Conservation (phyloP, 2,329 filamentous ascomycete species). For the Fusarium xylarioides region DNA sequence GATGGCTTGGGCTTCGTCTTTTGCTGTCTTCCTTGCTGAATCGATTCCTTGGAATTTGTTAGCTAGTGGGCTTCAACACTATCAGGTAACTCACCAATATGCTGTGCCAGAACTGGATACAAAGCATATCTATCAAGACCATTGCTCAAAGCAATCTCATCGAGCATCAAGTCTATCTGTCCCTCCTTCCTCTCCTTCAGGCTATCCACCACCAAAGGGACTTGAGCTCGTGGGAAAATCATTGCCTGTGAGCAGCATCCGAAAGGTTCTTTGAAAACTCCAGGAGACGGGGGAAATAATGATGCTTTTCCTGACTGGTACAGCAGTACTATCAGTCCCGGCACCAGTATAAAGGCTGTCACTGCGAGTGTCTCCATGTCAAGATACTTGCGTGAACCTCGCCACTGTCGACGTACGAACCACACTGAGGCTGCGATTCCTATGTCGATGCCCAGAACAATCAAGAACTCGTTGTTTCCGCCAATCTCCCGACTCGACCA, state of each 20-base stretch:
- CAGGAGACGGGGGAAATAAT: not conserved
- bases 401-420: not conserved
- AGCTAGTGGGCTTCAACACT: fast-evolving
- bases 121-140: constrained; percentile 9
- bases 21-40: constrained; percentile 7
- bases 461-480: constrained; percentile 6
- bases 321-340: constrained; percentile 6
- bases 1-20: constrained; percentile 11
- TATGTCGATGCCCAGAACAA: not conserved
- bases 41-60: not conserved
- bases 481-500: constrained; percentile 14
- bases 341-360: not conserved
- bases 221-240: not conserved
- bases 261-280: constrained; percentile 18
- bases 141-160: not conserved
- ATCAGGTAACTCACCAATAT: not conserved
- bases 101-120: constrained; percentile 18
- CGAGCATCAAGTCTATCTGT: constrained; percentile 18
- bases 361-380: not conserved
- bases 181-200: not conserved
- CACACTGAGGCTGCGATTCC: not conserved
- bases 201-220: not conserved
- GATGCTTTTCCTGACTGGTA: constrained; percentile 24
- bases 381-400: not conserved
- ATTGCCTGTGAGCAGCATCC: constrained; percentile 24